Conservation (phyloP, 108 stramenopile genomes). For the Ochromonas danica region DNA sequence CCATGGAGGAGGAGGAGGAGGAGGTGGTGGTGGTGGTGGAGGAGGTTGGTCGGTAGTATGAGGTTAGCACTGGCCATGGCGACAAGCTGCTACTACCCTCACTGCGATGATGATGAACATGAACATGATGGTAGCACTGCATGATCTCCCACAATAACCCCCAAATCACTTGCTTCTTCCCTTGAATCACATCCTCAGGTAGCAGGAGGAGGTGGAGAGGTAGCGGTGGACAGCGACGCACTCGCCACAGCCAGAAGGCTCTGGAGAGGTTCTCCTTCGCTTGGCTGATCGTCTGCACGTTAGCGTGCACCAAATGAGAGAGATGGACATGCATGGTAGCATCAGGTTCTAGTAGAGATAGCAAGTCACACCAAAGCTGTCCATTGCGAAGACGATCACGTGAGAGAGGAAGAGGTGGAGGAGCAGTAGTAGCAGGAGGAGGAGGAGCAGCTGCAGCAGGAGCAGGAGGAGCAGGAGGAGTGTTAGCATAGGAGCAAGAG, state of each 20-base stretch:
- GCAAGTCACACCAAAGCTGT: neutral
- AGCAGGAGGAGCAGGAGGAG: no score
- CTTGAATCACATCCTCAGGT: neutral
- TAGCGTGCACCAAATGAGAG: neutral
- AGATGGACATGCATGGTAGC: neutral
- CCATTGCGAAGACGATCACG: slow-evolving; percentile 26
- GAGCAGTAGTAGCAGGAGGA: neutral
- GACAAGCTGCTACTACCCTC: no score
- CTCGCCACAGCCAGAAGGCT: slow-evolving; percentile 9
- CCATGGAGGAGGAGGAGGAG: no score
- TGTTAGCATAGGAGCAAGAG: no score
- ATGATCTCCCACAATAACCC: slow-evolving; percentile 2
- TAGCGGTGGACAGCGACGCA: slow-evolving; percentile 12
- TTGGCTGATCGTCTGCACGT: neutral
- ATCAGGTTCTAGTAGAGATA: slow-evolving; percentile 1
- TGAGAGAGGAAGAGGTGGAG: neutral
- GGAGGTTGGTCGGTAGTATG: no score
- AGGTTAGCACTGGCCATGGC: no score
- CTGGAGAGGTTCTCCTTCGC: neutral
- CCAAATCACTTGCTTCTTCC: neutral
- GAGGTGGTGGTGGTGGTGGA: no score
- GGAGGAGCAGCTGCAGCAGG: neutral
- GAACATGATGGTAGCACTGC: neutral
- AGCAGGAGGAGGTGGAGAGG: neutral
- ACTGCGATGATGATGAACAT: no score